Percentiles rank a stretch among this genome's conserved stretches.
phyloP scores from a whole-genome alignment of 148 eudicot genomes.

The Persicaria tinctoria region DNA sequence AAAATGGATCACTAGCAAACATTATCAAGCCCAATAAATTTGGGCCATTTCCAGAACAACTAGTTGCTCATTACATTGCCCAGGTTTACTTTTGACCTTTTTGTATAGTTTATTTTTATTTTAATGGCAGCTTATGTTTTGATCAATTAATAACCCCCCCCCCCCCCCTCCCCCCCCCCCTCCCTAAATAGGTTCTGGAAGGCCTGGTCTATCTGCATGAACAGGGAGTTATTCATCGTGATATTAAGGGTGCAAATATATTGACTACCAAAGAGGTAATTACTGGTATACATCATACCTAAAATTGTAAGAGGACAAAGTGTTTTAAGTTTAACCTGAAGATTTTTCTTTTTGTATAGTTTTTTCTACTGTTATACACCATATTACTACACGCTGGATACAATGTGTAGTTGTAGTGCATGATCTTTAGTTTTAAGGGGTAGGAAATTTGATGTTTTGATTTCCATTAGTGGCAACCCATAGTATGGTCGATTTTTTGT shows the following conservation, averaged over 20 bases:
- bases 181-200: slow-evolving; percentile 64
- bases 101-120: not conserved
- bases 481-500: not conserved
- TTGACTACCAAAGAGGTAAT: slow-evolving; percentile 94
- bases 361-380: not conserved
- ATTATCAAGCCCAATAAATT: slow-evolving; percentile 96
- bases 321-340: not conserved
- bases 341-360: not conserved
- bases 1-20: slow-evolving; percentile 98
- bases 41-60: slow-evolving; percentile 98
- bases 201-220: slow-evolving; percentile 97
- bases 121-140: slow-evolving; percentile 1
- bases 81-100: slow-evolving; percentile 47
- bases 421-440: not conserved
- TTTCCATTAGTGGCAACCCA: not conserved
- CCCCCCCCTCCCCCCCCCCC: not conserved
- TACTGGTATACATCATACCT: not conserved
- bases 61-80: slow-evolving; percentile 91
- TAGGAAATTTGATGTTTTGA: not conserved
- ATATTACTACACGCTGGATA: not conserved
- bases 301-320: not conserved
- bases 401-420: not conserved
- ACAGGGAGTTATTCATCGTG: slow-evolving; percentile 99
- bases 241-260: slow-evolving; percentile 99
- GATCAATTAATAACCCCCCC: slow-evolving; percentile 12